Evolutionary conservation across 2,329 filamentous ascomycete genomes (phyloP).

Genomic region (Aspergillus fumigatus): DNA sequence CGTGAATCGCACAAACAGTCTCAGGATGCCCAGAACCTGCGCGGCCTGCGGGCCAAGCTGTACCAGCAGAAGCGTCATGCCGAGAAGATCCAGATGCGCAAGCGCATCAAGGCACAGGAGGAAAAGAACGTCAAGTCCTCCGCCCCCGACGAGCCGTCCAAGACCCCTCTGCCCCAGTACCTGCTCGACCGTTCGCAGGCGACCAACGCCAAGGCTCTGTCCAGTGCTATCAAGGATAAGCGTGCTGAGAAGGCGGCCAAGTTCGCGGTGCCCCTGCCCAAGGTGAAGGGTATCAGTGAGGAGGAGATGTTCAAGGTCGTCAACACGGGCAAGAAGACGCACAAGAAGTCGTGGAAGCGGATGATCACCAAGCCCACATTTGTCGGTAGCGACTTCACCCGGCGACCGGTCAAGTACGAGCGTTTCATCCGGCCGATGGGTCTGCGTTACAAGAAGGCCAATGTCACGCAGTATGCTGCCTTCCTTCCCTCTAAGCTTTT

Average conservation of each 20-base stretch:
- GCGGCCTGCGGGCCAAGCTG: conserved; percentile 86
- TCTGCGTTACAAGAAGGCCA: conserved; percentile 73
- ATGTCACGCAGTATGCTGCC: conserved; percentile 50
- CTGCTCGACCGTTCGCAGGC: conserved; percentile 77
- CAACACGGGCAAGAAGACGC: conserved; percentile 90
- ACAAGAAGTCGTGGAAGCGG: conserved; percentile 68
- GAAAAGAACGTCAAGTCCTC: conserved; percentile 90
- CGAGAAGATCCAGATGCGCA: conserved; percentile 98
- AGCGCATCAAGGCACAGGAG: conserved; percentile 90
- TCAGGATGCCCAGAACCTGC: conserved; percentile 87
- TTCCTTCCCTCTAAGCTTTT: background rate
- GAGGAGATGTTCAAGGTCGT: conserved; percentile 98
- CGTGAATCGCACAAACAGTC: conserved; percentile 85
- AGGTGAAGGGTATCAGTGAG: conserved; percentile 88
- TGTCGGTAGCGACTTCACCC: conserved; percentile 84
- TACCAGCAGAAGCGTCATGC: conserved; percentile 89
- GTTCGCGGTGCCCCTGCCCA: conserved; percentile 87
- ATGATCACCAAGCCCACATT: conserved; percentile 80
- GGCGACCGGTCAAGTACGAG: conserved; percentile 74
- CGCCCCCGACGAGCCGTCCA: conserved; percentile 68
- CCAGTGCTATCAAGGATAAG: conserved; percentile 91
- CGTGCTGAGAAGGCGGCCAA: conserved; percentile 88
- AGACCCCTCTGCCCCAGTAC: conserved; percentile 82
- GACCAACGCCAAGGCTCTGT: conserved; percentile 69
- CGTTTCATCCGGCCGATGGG: conserved; percentile 72